Percentiles rank a stretch among this genome's conserved stretches.
phyloP scores from a whole-genome alignment of 2,329 filamentous ascomycete species.

The Colletotrichum horii region DNA sequence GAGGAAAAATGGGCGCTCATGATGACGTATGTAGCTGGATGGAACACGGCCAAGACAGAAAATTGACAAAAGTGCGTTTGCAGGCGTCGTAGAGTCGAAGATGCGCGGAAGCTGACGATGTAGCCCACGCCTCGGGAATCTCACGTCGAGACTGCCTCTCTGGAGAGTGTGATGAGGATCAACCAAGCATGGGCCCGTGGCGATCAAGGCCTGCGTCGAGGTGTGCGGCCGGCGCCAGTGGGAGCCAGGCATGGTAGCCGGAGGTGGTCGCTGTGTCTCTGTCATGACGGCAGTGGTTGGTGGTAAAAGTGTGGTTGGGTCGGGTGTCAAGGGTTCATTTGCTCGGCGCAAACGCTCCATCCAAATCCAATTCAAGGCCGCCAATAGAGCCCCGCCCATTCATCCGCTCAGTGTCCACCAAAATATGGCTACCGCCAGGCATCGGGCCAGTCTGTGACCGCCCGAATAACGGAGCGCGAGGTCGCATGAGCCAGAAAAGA shows the following conservation, averaged over 20 bases:
- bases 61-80: not conserved
- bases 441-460: not conserved
- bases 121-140: not conserved
- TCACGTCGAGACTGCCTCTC: not conserved
- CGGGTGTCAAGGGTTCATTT: not conserved
- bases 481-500: not conserved
- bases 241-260: not conserved
- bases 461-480: not conserved
- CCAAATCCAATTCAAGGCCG: not conserved
- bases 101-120: not conserved
- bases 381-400: not conserved
- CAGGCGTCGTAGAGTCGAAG: not conserved
- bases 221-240: not conserved
- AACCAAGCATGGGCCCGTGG: not conserved
- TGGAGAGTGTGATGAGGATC: not conserved
- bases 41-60: not conserved
- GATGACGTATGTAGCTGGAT: conserved; percentile 11
- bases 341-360: conserved; percentile 1
- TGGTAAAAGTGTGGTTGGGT: not conserved
- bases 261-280: conserved; percentile 1
- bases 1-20: not conserved
- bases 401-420: not conserved
- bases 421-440: not conserved
- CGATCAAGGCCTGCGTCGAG: not conserved
- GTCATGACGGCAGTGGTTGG: conserved; percentile 1